Percentiles rank a stretch among this genome's conserved stretches.
phyloP scores from a whole-genome alignment of 495 filamentous ascomycete species.

The Aspergillus wentii region DNA sequence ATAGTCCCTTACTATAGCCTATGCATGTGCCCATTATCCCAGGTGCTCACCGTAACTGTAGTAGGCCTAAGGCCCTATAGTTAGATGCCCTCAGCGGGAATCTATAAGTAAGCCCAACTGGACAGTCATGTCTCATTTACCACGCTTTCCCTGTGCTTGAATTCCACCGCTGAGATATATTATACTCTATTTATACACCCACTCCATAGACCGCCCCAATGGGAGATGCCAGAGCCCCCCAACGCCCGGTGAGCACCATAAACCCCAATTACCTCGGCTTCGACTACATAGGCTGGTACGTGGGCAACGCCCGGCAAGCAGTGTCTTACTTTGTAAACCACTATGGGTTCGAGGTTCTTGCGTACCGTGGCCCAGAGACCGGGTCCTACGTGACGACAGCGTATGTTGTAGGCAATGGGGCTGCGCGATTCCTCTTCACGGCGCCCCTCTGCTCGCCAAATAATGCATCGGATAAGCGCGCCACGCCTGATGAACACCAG shows the following conservation, averaged over 20 bases:
- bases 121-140: too few relatives aligned
- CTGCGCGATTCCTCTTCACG: conserved; percentile 65
- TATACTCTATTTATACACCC: too few relatives aligned
- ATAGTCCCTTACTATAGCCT: too few relatives aligned
- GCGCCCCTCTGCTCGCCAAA: conserved; percentile 54
- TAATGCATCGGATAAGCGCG: not conserved
- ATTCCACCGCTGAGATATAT: too few relatives aligned
- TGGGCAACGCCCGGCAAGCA: conserved; percentile 76
- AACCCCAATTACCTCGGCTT: conserved; percentile 54
- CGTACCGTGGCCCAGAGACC: conserved; percentile 71
- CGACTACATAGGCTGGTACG: conserved; percentile 73
- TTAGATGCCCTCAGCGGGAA: too few relatives aligned
- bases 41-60: too few relatives aligned
- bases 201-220: too few relatives aligned
- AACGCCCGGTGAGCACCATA: conserved; percentile 1
- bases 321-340: conserved; percentile 66
- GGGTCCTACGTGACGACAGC: conserved; percentile 61
- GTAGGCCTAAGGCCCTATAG: too few relatives aligned
- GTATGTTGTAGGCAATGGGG: conserved; percentile 62
- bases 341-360: conserved; percentile 63
- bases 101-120: too few relatives aligned
- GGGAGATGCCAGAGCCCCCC: not conserved
- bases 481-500: conserved; percentile 35
- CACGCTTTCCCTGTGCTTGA: too few relatives aligned
- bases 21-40: too few relatives aligned